These are phyloP conservation scores for Nakaseomyces delphensis DNA, from an alignment of 1,139 yeast species.

Conservation along the genomic window DNA sequence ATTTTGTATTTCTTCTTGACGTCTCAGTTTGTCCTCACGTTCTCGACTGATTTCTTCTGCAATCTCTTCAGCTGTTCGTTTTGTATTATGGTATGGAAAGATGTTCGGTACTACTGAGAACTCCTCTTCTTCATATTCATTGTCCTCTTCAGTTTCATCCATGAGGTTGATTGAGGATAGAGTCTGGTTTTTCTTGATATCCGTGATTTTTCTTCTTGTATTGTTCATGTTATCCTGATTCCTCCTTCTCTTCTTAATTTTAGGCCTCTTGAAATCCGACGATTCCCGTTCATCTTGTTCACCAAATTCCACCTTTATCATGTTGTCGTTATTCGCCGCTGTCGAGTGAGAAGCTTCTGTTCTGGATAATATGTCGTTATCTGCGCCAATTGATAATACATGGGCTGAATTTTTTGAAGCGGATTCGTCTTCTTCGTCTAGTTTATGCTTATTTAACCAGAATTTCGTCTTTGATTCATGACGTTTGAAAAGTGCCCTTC, in stretches of 20 bases:
- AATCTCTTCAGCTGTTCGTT: constrained; percentile 39
- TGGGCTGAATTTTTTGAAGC: background rate
- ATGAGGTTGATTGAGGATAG: constrained; percentile 17
- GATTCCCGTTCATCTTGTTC: constrained; percentile 14
- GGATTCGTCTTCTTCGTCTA: constrained; percentile 6
- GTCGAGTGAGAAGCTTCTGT: background rate
- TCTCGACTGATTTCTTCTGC: constrained; percentile 39
- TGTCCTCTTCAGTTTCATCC: constrained; percentile 33
- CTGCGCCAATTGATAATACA: constrained; percentile 15
- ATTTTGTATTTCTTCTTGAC: constrained; percentile 16
- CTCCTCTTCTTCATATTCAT: constrained; percentile 38
- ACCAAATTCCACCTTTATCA: constrained; percentile 16
- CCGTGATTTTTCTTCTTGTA: constrained; percentile 14
- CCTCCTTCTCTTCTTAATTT: constrained; percentile 26
- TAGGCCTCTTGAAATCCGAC: constrained; percentile 26
- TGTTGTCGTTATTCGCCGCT: constrained; percentile 9
- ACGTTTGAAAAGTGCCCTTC: constrained; percentile 8
- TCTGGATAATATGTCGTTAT: constrained; percentile 2
- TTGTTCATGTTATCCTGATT: constrained; percentile 12
- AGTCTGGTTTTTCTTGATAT: constrained; percentile 26
- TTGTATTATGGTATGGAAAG: constrained; percentile 23
- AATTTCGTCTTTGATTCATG: constrained; percentile 14
- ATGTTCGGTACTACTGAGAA: constrained; percentile 35
- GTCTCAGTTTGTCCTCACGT: constrained; percentile 31
- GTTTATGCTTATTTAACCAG: constrained; percentile 22